phyloP scores from a whole-genome alignment of 441 rosid species.

The Eutrema salsugineum region DNA sequence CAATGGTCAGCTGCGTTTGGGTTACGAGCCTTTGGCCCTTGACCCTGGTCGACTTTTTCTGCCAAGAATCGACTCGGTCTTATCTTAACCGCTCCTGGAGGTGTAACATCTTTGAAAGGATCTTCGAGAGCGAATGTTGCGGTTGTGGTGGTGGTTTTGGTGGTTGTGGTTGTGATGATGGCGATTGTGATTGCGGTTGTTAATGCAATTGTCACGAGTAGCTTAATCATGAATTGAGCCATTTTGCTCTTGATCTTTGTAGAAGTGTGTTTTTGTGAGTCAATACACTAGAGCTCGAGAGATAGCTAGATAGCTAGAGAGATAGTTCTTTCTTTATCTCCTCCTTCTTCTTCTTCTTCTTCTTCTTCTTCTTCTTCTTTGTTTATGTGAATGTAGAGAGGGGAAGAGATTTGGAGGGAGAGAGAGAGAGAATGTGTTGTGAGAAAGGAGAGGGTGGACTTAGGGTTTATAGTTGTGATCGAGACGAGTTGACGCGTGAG shows the following conservation, averaged over 20 bases:
- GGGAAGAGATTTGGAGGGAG: constrained; percentile 8
- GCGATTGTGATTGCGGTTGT: constrained; percentile 39
- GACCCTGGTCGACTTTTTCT: constrained; percentile 10
- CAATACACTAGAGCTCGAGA: neutral
- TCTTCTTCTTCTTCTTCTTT: too few relatives aligned
- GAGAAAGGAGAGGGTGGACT: constrained; percentile 25
- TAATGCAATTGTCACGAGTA: constrained; percentile 49
- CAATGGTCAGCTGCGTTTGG: constrained; percentile 74
- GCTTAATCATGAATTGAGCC: constrained; percentile 38
- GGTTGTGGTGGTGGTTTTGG: constrained; percentile 19
- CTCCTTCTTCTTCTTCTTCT: neutral
- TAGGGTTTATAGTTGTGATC: constrained; percentile 40
- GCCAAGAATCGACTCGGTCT: constrained; percentile 59
- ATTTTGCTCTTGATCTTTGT: constrained; percentile 15
- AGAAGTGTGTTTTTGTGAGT: neutral
- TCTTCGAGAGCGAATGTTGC: neutral
- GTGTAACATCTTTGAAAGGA: neutral
- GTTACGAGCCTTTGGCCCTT: constrained; percentile 33
- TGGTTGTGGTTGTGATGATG: constrained; percentile 7
- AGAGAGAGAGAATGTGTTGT: constrained; percentile 18
- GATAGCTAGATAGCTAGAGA: neutral
- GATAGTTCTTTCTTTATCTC: constrained; percentile 3
- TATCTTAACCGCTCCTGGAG: constrained; percentile 29
- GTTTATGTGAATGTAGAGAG: constrained; percentile 3
- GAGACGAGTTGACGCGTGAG: constrained; percentile 61